These are phyloP conservation scores for Proliferodiscus dingleyae DNA, from an alignment of 2,329 filamentous ascomycete species.

Conservation along the genomic window DNA sequence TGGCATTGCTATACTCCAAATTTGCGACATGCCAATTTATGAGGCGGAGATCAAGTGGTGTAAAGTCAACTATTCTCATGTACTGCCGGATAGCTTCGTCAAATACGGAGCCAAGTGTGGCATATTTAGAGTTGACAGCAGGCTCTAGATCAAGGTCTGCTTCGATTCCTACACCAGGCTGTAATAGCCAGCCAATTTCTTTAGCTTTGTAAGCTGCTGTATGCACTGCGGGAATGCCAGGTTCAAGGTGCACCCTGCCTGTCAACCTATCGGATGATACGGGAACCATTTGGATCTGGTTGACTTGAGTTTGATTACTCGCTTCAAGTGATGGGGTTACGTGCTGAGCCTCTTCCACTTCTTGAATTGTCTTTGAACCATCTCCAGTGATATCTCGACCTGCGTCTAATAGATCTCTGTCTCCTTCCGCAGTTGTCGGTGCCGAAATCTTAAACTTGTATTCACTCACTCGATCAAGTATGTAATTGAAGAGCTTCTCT, in stretches of 20 bases:
- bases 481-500: slow-evolving; percentile 91
- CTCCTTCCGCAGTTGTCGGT: slow-evolving; percentile 71
- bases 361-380: slow-evolving; percentile 64
- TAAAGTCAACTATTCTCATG: slow-evolving; percentile 73
- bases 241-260: slow-evolving; percentile 66
- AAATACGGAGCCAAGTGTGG: slow-evolving; percentile 85
- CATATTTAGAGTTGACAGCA: slow-evolving; percentile 55
- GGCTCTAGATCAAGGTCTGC: slow-evolving; percentile 67
- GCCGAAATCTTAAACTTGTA: slow-evolving; percentile 76
- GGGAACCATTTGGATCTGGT: slow-evolving; percentile 52
- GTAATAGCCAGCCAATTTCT: slow-evolving; percentile 77
- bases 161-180: slow-evolving; percentile 55
- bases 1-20: slow-evolving; percentile 94
- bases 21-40: slow-evolving; percentile 99
- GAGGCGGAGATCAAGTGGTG: slow-evolving; percentile 79
- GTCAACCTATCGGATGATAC: slow-evolving; percentile 65
- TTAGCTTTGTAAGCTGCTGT: slow-evolving; percentile 74
- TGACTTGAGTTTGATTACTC: slow-evolving; percentile 19
- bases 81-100: slow-evolving; percentile 90
- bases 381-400: slow-evolving; percentile 73
- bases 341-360: slow-evolving; percentile 59
- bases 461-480: slow-evolving; percentile 83
- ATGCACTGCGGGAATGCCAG: slow-evolving; percentile 61
- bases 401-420: slow-evolving; percentile 74
- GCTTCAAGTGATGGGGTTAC: slow-evolving; percentile 54